Evolutionary conservation across 108 stramenopile genomes (phyloP).

Genomic region (Skeletonema costatum): DNA sequence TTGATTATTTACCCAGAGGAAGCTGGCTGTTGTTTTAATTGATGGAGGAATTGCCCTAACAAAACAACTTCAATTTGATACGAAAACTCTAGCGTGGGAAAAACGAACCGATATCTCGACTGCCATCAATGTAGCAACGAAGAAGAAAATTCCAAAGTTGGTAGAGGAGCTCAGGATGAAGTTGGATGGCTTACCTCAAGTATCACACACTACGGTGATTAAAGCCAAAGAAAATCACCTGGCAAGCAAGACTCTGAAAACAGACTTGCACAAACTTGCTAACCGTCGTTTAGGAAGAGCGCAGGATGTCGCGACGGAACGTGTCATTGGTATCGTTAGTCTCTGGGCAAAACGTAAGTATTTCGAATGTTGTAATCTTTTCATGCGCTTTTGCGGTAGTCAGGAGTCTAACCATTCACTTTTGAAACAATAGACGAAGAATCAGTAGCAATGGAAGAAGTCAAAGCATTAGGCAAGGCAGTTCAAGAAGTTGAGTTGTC

Average conservation of each 20-base stretch:
- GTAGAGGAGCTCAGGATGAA: constrained; percentile 79
- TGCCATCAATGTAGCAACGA: constrained; percentile 84
- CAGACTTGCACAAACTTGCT: constrained; percentile 72
- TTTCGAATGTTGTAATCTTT: background rate
- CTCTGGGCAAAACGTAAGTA: constrained; percentile 74
- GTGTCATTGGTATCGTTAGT: constrained; percentile 72
- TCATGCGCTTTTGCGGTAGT: background rate
- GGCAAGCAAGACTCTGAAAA: constrained; percentile 74
- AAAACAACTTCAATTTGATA: background rate
- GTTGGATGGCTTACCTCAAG: constrained; percentile 64
- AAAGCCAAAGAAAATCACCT: constrained; percentile 85
- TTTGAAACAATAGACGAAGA: constrained; percentile 29
- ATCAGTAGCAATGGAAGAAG: constrained; percentile 52
- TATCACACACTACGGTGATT: constrained; percentile 84
- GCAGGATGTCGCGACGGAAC: constrained; percentile 75
- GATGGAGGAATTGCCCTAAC: background rate
- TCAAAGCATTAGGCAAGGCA: constrained; percentile 43
- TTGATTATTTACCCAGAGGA: background rate
- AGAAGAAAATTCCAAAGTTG: constrained; percentile 67
- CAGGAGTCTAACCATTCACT: background rate
- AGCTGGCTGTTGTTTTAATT: background rate
- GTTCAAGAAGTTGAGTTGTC: constrained; percentile 48
- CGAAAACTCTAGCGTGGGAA: constrained; percentile 56
- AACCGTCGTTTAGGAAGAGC: constrained; percentile 68
- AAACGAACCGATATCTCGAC: constrained; percentile 86